Conservation (phyloP, 208 protist genomes). For the Trichomonas vaginalis region DNA sequence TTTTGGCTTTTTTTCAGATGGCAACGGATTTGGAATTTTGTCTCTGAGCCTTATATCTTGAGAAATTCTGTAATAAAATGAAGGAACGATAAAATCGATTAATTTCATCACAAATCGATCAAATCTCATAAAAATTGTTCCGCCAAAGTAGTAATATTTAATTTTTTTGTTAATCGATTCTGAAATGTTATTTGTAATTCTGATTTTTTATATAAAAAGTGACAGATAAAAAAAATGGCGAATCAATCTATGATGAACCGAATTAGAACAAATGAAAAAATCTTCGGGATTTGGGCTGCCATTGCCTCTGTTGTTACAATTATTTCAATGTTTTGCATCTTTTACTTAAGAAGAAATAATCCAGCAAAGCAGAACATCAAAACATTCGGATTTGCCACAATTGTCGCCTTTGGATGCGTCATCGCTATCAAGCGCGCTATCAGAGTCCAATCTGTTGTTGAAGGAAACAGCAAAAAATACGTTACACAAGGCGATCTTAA, state of each 20-base stretch:
- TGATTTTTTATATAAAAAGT: too few species aligned
- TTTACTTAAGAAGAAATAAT: neutral
- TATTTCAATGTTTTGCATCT: neutral
- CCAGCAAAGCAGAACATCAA: neutral
- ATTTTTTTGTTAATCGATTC: too few species aligned
- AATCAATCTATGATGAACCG: neutral
- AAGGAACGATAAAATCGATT: too few species aligned
- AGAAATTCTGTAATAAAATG: too few species aligned
- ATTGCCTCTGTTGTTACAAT: neutral
- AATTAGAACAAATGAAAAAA: neutral
- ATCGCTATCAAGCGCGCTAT: neutral
- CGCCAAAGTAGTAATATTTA: too few species aligned
- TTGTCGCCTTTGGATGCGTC: neutral
- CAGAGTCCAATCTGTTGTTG: neutral
- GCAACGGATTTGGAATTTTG: too few species aligned
- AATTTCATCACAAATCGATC: too few species aligned
- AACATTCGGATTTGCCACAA: neutral
- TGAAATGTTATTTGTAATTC: too few species aligned
- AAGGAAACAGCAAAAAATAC: neutral
- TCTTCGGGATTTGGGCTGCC: neutral
- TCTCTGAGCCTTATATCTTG: too few species aligned
- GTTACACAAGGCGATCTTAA: neutral
- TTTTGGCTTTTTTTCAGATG: too few species aligned
- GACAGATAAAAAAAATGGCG: neutral
- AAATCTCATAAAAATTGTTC: too few species aligned